Percentiles rank a stretch among this genome's conserved stretches.
Evolutionary conservation across 495 filamentous ascomycete genomes (phyloP).

Genomic region (Niebla homalea): DNA sequence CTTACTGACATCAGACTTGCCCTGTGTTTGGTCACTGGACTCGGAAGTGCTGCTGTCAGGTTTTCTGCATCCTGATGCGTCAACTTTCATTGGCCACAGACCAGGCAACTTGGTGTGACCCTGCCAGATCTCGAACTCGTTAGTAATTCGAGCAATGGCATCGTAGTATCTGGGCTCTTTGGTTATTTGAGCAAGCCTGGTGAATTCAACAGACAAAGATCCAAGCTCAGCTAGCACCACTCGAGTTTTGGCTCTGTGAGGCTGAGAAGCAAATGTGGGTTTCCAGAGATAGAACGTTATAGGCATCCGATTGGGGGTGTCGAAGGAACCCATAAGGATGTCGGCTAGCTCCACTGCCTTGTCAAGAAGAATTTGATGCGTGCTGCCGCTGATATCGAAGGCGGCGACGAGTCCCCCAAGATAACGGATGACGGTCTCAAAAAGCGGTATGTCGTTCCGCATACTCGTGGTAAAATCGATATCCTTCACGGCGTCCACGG

Average conservation of each 20-base stretch:
- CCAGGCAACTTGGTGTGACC: slow-evolving; percentile 61
- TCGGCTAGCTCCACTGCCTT: slow-evolving; percentile 85
- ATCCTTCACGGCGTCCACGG: slow-evolving; percentile 55
- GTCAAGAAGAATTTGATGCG: slow-evolving; percentile 56
- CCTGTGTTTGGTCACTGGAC: neutral
- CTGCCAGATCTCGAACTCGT: slow-evolving; percentile 73
- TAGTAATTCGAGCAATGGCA: slow-evolving; percentile 81
- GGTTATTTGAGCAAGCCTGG: slow-evolving; percentile 82
- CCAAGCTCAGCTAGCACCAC: slow-evolving; percentile 76
- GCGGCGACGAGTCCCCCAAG: slow-evolving; percentile 71
- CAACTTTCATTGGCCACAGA: slow-evolving; percentile 69
- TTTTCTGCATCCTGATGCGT: slow-evolving; percentile 57
- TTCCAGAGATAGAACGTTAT: slow-evolving; percentile 76
- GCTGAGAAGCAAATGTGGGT: slow-evolving; percentile 48
- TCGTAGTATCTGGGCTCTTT: slow-evolving; percentile 84
- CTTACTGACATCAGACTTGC: neutral
- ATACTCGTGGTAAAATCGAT: slow-evolving; percentile 80
- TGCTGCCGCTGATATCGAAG: slow-evolving; percentile 63
- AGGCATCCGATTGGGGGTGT: slow-evolving; percentile 95
- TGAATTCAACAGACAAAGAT: slow-evolving; percentile 88
- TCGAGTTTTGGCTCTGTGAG: slow-evolving; percentile 48
- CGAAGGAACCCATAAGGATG: slow-evolving; percentile 81
- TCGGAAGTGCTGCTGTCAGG: slow-evolving; percentile 4
- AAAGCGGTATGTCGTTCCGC: slow-evolving; percentile 57
- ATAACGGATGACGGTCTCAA: slow-evolving; percentile 81